Evolutionary conservation across 2,329 filamentous ascomycete genomes (phyloP).

Genomic region (Graphilbum ipis-grandicollis): DNA sequence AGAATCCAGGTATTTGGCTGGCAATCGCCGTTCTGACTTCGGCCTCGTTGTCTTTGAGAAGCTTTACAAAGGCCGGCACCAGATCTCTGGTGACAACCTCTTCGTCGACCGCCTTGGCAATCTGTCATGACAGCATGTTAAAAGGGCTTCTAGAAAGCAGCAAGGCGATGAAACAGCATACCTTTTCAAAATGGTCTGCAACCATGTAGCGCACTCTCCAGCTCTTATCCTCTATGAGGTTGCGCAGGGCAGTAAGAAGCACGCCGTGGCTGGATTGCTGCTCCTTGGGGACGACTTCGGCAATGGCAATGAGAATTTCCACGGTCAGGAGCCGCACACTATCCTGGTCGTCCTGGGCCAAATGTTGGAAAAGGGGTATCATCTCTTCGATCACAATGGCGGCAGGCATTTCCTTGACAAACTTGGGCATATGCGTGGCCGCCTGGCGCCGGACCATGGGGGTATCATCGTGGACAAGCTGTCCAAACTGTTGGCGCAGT

Average conservation of each 20-base stretch:
- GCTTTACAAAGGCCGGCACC: conserved; percentile 91
- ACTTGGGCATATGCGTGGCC: conserved; percentile 90
- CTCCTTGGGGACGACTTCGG: conserved; percentile 93
- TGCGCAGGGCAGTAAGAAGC: conserved; percentile 74
- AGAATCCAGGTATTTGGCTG: conserved; percentile 96
- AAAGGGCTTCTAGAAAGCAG: too few species aligned
- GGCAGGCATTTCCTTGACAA: conserved; percentile 91
- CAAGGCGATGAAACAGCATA: conserved; percentile 16
- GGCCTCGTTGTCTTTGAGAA: conserved; percentile 93
- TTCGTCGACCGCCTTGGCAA: conserved; percentile 95
- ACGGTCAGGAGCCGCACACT: conserved; percentile 92
- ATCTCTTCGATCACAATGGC: conserved; percentile 92
- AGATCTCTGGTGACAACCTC: conserved; percentile 89
- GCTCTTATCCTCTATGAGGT: conserved; percentile 96
- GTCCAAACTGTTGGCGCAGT: conserved; percentile 78
- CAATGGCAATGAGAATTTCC: conserved; percentile 88
- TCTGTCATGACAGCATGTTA: conserved; percentile 30
- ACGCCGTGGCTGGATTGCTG: conserved; percentile 95
- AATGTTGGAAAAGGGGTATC: conserved; percentile 96
- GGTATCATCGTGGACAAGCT: conserved; percentile 93
- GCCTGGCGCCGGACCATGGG: conserved; percentile 97
- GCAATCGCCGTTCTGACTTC: conserved; percentile 95
- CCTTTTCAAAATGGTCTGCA: conserved; percentile 95
- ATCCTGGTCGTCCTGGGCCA: conserved; percentile 92
- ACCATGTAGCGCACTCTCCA: conserved; percentile 99